Conservation (phyloP, 768 basidiomycete species). For the Asterophora parasitica region DNA sequence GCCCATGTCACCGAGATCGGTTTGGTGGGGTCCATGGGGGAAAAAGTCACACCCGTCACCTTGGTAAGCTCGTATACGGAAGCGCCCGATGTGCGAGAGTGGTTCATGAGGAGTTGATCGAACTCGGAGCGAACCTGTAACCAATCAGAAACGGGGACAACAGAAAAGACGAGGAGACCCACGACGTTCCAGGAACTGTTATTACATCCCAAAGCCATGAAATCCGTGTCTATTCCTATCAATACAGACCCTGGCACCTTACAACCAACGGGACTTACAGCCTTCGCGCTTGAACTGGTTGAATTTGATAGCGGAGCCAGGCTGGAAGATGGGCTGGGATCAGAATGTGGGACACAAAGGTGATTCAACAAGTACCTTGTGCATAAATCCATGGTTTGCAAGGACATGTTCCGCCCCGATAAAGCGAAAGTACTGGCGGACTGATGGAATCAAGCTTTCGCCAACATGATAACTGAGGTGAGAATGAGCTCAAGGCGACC, state of each 20-base stretch:
- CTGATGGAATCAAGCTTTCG: constrained; percentile 57
- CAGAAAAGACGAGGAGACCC: constrained; percentile 18
- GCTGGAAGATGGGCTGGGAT: constrained; percentile 26
- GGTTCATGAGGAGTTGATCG: constrained; percentile 52
- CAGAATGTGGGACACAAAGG: neutral
- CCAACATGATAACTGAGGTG: constrained; percentile 49
- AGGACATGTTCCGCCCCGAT: constrained; percentile 54
- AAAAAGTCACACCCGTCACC: constrained; percentile 45
- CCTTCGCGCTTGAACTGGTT: constrained; percentile 63
- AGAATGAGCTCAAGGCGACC: neutral
- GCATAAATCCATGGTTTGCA: constrained; percentile 41
- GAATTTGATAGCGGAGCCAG: constrained; percentile 60
- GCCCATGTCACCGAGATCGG: constrained; percentile 55
- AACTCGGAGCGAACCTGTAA: constrained; percentile 54
- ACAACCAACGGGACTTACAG: constrained; percentile 33
- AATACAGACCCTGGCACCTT: too few species aligned
- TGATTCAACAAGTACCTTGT: constrained; percentile 34
- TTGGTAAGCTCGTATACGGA: constrained; percentile 51
- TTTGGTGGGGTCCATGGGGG: constrained; percentile 29
- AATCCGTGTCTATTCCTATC: constrained; percentile 47
- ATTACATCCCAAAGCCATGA: constrained; percentile 46
- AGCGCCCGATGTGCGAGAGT: constrained; percentile 48
- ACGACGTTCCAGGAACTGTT: constrained; percentile 63
- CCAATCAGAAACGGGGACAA: neutral
- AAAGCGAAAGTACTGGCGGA: constrained; percentile 54